Percentiles rank a stretch among this genome's conserved stretches.
These are phyloP conservation scores for Cyphellophora attinorum DNA, from an alignment of 2,329 filamentous ascomycete species.

Conservation along the genomic window DNA sequence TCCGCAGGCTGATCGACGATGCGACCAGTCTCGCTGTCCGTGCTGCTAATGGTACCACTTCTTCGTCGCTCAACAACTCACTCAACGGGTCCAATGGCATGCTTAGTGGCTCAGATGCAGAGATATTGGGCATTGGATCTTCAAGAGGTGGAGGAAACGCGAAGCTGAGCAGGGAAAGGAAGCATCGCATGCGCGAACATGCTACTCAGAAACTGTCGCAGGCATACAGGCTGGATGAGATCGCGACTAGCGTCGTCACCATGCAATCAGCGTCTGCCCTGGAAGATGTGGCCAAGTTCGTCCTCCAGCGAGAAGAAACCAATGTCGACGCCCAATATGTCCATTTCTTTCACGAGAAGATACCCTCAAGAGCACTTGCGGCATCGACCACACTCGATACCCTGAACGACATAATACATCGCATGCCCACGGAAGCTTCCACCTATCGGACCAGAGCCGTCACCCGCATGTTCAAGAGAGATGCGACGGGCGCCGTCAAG, in stretches of 20 bases:
- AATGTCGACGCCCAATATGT: slow-evolving; percentile 73
- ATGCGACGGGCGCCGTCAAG: slow-evolving; percentile 57
- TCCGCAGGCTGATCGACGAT: slow-evolving; percentile 69
- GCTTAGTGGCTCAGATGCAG: slow-evolving; percentile 37
- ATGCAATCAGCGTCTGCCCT: slow-evolving; percentile 73
- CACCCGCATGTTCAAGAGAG: slow-evolving; percentile 65
- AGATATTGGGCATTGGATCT: slow-evolving; percentile 48
- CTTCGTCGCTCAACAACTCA: slow-evolving; percentile 51
- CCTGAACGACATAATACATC: slow-evolving; percentile 58
- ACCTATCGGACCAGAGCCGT: slow-evolving; percentile 64
- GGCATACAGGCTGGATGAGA: slow-evolving; percentile 74
- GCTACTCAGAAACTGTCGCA: slow-evolving; percentile 67
- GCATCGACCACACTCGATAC: slow-evolving; percentile 60
- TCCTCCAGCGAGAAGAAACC: slow-evolving; percentile 58
- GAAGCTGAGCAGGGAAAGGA: slow-evolving; percentile 66
- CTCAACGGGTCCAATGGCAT: slow-evolving; percentile 43
- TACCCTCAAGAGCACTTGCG: slow-evolving; percentile 63
- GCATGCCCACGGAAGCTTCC: slow-evolving; percentile 54
- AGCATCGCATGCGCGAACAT: slow-evolving; percentile 70
- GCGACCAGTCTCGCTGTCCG: slow-evolving; percentile 68
- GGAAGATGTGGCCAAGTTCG: slow-evolving; percentile 64
- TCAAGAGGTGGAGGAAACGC: slow-evolving; percentile 46
- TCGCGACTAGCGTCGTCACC: slow-evolving; percentile 69
- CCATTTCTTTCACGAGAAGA: slow-evolving; percentile 90
- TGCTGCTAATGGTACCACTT: slow-evolving; percentile 63